Percentiles rank a stretch among this genome's conserved stretches.
phyloP scores from a whole-genome alignment of 805 yeast species.

The Myxozyma sirexii region DNA sequence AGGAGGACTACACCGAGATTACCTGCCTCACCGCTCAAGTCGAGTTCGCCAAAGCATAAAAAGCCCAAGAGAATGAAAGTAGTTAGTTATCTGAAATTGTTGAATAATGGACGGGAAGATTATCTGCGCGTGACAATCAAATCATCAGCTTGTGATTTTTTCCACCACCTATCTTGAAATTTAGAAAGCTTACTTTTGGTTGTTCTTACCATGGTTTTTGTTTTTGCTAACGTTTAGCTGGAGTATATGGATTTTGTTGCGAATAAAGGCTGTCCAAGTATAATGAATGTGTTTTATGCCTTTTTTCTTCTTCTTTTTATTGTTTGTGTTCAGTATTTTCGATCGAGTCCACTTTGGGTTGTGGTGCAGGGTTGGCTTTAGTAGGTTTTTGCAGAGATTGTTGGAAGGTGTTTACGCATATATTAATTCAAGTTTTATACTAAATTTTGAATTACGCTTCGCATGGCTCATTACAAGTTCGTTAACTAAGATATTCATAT shows the following conservation, averaged over 20 bases:
- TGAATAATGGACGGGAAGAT: not conserved
- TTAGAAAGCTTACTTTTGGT: too few relatives aligned
- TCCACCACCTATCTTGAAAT: not conserved
- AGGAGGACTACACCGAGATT: constrained; percentile 75
- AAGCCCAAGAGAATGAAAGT: not conserved
- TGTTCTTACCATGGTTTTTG: not conserved
- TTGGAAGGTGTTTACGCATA: not conserved
- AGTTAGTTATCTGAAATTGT: not conserved
- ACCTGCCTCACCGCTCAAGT: constrained; percentile 68
- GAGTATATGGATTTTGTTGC: constrained; percentile 4
- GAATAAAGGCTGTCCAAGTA: not conserved
- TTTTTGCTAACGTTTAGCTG: not conserved
- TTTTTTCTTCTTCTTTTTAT: not conserved
- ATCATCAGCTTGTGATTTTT: too few relatives aligned
- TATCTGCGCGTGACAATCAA: not conserved
- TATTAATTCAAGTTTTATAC: not conserved
- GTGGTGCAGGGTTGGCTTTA: not conserved
- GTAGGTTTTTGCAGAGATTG: not conserved
- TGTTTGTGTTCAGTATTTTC: not conserved
- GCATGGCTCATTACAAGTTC: too few relatives aligned
- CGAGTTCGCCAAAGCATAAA: constrained; percentile 38
- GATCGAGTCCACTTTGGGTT: too few relatives aligned
- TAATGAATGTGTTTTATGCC: not conserved
- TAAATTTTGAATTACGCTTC: not conserved
- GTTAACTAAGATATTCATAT: too few relatives aligned